phyloP scores from a whole-genome alignment of 441 rosid genomes.

The Aquilaria agallochum region DNA sequence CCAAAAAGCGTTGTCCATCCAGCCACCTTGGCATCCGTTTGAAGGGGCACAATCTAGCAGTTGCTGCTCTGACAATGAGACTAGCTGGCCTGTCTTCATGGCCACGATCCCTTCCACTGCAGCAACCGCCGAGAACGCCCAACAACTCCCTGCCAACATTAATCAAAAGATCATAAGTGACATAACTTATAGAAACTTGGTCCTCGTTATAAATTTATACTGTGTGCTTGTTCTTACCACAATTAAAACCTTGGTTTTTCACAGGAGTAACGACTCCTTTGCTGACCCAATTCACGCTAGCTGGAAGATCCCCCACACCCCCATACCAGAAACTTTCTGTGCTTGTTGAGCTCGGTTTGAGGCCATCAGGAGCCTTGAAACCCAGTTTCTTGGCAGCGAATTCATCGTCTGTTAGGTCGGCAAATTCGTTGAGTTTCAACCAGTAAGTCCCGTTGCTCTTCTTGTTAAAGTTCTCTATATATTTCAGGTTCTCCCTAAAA shows the following conservation, averaged over 20 bases:
- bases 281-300: slow-evolving; percentile 29
- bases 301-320: slow-evolving; percentile 9
- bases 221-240: slow-evolving; percentile 22
- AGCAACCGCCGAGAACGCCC: slow-evolving; percentile 30
- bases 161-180: not conserved
- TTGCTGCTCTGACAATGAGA: slow-evolving; percentile 30
- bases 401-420: slow-evolving; percentile 30
- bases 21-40: slow-evolving; percentile 17
- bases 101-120: slow-evolving; percentile 21
- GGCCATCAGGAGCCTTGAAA: not conserved
- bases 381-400: slow-evolving; percentile 21
- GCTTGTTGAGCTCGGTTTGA: not conserved
- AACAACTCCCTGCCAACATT: slow-evolving; percentile 14
- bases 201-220: not conserved
- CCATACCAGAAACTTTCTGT: slow-evolving; percentile 8
- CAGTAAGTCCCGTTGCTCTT: slow-evolving; percentile 16
- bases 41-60: slow-evolving; percentile 22
- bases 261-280: slow-evolving; percentile 37
- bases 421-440: slow-evolving; percentile 26
- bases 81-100: slow-evolving; percentile 10
- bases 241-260: slow-evolving; percentile 23
- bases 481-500: slow-evolving; percentile 23
- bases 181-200: not conserved
- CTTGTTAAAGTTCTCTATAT: slow-evolving; percentile 21
- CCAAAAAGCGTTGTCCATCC: slow-evolving; percentile 10